These are phyloP conservation scores for Lactarius pseudohatsudake DNA, from an alignment of 768 basidiomycete species.

Conservation along the genomic window DNA sequence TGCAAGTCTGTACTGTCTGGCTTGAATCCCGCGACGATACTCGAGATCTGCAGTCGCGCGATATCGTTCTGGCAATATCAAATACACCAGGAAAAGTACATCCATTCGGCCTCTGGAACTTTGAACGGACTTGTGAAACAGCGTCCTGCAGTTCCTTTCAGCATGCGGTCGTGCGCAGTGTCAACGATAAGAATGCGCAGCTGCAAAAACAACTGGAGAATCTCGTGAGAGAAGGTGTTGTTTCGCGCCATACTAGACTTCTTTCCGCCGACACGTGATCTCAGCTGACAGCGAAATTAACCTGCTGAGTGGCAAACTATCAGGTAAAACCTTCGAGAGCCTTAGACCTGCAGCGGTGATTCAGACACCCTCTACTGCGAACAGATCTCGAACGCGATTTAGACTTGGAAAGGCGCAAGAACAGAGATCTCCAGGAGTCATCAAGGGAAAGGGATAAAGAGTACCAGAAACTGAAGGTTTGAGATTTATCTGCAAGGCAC, in stretches of 20 bases:
- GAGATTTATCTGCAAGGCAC: slow-evolving; percentile 11
- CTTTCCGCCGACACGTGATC: neutral
- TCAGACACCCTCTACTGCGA: neutral
- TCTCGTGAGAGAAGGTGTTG: slow-evolving; percentile 78
- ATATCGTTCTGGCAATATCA: slow-evolving; percentile 93
- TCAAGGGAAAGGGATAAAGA: slow-evolving; percentile 80
- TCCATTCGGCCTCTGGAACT: neutral
- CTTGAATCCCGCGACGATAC: slow-evolving; percentile 66
- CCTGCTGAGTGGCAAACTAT: slow-evolving; percentile 65
- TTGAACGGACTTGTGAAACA: slow-evolving; percentile 3
- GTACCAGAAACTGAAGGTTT: slow-evolving; percentile 82
- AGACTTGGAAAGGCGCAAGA: slow-evolving; percentile 73
- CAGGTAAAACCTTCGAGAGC: slow-evolving; percentile 43
- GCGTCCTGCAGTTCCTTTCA: slow-evolving; percentile 69
- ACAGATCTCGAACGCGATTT: slow-evolving; percentile 78
- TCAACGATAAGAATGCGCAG: slow-evolving; percentile 81
- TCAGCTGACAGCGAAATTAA: slow-evolving; percentile 76
- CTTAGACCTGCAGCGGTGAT: neutral
- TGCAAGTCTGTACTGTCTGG: slow-evolving; percentile 81
- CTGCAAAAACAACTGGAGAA: slow-evolving; percentile 84
- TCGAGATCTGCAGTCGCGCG: slow-evolving; percentile 86
- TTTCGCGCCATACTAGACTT: neutral
- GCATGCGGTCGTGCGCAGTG: slow-evolving; percentile 75
- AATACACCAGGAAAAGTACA: slow-evolving; percentile 78
- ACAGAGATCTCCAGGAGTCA: slow-evolving; percentile 69